These are phyloP conservation scores for Thalassiosira hispida DNA, from an alignment of 352 stramenopile species.

Conservation along the genomic window DNA sequence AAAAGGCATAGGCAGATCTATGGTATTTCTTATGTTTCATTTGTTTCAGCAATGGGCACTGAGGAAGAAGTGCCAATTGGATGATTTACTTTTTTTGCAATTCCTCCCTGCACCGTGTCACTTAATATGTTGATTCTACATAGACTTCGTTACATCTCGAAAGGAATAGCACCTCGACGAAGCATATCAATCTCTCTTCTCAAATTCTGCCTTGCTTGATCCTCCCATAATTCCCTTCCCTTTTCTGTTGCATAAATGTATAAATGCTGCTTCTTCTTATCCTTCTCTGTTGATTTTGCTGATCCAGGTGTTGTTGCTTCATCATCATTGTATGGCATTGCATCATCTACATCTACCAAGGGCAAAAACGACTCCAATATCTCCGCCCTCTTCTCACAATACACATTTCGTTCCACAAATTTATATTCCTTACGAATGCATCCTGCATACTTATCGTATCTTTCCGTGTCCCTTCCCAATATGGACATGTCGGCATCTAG, in stretches of 20 bases:
- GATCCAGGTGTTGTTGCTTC: background rate
- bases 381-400: constrained; percentile 74
- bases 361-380: constrained; percentile 73
- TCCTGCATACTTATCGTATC: constrained; percentile 74
- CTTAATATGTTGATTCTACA: too few relatives aligned
- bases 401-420: constrained; percentile 64
- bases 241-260: constrained; percentile 59
- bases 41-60: too few relatives aligned
- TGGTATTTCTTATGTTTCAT: too few relatives aligned
- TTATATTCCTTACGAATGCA: constrained; percentile 80
- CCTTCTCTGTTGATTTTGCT: background rate
- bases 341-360: constrained; percentile 1
- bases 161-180: constrained; percentile 58
- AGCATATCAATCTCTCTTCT: constrained; percentile 70
- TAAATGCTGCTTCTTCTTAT: constrained; percentile 16
- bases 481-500: constrained; percentile 84
- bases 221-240: constrained; percentile 56
- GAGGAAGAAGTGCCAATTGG: too few relatives aligned
- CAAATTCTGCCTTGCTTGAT: constrained; percentile 68
- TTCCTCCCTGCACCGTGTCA: too few relatives aligned
- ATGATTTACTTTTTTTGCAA: too few relatives aligned
- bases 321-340: background rate
- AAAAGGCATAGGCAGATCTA: too few relatives aligned
- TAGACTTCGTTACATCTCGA: too few relatives aligned
- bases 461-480: constrained; percentile 57